phyloP scores from a whole-genome alignment of 805 yeast genomes.

The Grigorovia humatica region DNA sequence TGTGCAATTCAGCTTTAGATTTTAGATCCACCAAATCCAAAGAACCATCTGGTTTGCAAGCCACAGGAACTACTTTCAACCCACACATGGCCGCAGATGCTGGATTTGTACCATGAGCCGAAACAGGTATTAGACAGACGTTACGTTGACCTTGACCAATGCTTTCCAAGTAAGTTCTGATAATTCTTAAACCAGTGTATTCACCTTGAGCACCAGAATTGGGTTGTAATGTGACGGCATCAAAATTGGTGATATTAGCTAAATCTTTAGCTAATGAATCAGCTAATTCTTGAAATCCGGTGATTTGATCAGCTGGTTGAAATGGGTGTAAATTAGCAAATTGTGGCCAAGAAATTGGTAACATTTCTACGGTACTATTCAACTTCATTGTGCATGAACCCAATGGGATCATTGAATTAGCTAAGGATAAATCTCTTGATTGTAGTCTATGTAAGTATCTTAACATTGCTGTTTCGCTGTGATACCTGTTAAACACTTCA shows the following conservation, averaged over 20 bases:
- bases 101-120: constrained; percentile 98
- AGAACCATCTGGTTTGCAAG: constrained; percentile 78
- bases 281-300: constrained; percentile 71
- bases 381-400: constrained; percentile 98
- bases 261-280: constrained; percentile 72
- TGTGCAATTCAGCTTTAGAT: constrained; percentile 59
- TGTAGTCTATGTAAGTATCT: constrained; percentile 83
- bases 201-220: constrained; percentile 99
- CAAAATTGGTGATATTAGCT: constrained; percentile 88
- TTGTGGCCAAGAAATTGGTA: constrained; percentile 90
- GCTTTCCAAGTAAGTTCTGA: constrained; percentile 62
- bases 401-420: constrained; percentile 93
- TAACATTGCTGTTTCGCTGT: constrained; percentile 90
- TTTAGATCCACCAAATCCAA: constrained; percentile 70
- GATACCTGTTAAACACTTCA: constrained; percentile 76
- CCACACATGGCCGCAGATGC: constrained; percentile 98
- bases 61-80: constrained; percentile 83
- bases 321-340: constrained; percentile 86
- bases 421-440: constrained; percentile 80
- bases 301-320: constrained; percentile 81
- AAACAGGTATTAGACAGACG: constrained; percentile 88
- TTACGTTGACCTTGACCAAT: constrained; percentile 66
- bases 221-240: constrained; percentile 85
- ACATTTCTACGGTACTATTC: constrained; percentile 92
- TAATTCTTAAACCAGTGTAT: constrained; percentile 84